Evolutionary conservation across 768 basidiomycete genomes (phyloP).

Genomic region (Saitozyma podzolica): DNA sequence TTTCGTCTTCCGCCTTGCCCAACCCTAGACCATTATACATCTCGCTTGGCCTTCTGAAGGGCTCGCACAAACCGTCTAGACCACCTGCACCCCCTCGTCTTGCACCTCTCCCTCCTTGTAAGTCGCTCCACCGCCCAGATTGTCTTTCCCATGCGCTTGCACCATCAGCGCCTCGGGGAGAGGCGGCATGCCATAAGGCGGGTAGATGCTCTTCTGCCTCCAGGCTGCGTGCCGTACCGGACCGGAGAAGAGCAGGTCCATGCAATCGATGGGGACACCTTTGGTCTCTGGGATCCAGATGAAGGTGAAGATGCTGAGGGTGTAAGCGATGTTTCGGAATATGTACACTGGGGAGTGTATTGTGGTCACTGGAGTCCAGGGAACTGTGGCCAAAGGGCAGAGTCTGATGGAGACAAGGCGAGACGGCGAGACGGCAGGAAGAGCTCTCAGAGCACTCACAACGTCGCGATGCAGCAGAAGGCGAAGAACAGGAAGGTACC

Average conservation of each 20-base stretch:
- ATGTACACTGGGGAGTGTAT: too few relatives aligned
- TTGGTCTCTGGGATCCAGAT: slow-evolving; percentile 36
- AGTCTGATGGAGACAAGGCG: too few relatives aligned
- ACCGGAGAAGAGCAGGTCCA: slow-evolving; percentile 26
- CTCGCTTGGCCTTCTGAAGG: too few relatives aligned
- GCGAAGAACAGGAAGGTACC: slow-evolving; percentile 49
- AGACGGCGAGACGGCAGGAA: too few relatives aligned
- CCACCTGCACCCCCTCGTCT: too few relatives aligned
- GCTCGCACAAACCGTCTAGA: too few relatives aligned
- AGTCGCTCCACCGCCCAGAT: too few relatives aligned
- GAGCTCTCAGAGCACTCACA: slow-evolving; percentile 11
- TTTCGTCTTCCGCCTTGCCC: too few relatives aligned
- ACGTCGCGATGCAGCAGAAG: slow-evolving; percentile 27
- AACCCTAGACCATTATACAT: too few relatives aligned
- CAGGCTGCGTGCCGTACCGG: slow-evolving; percentile 22
- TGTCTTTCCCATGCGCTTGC: neutral
- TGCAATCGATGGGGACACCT: slow-evolving; percentile 25
- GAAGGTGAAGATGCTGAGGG: slow-evolving; percentile 24
- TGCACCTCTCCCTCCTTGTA: too few relatives aligned
- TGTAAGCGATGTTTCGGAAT: neutral
- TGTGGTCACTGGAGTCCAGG: too few relatives aligned
- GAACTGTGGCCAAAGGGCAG: too few relatives aligned
- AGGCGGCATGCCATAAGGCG: slow-evolving; percentile 28
- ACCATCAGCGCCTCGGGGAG: slow-evolving; percentile 6
- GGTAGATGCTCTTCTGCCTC: slow-evolving; percentile 27